Conservation (phyloP, 805 yeast species). For the Saturnispora sanitii region DNA sequence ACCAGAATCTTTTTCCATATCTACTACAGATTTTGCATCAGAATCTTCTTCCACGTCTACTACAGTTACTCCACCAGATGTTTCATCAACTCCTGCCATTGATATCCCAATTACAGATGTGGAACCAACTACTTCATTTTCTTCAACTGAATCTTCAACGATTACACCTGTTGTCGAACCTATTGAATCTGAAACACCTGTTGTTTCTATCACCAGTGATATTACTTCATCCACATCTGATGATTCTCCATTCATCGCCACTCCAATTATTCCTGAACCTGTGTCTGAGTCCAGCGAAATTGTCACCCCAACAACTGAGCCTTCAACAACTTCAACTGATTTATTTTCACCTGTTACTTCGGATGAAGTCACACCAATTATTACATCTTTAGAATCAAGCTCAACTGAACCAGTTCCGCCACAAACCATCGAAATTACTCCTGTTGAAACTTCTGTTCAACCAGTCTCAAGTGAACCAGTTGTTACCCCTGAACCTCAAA, state of each 20-base stretch:
- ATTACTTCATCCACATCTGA: neutral
- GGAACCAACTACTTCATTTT: neutral
- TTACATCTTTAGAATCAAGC: neutral
- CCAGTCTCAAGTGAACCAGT: neutral
- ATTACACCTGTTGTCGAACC: too few relatives aligned
- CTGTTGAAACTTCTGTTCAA: neutral
- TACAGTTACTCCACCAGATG: too few relatives aligned
- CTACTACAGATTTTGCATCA: too few relatives aligned
- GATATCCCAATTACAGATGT: neutral
- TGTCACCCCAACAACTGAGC: neutral
- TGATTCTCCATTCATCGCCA: neutral
- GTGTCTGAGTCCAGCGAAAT: neutral
- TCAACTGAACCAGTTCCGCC: neutral
- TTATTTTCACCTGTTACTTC: too few relatives aligned
- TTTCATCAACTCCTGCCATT: neutral
- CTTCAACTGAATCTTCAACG: too few relatives aligned
- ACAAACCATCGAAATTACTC: neutral
- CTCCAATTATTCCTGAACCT: neutral
- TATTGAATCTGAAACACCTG: neutral
- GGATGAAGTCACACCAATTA: neutral
- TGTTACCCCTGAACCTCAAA: neutral
- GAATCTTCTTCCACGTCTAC: too few relatives aligned
- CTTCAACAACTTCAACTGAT: neutral
- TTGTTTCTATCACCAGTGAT: neutral
- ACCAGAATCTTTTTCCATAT: too few relatives aligned